Evolutionary conservation across 202 grass and related monocot species (phyloP).

Genomic region (Sporobolus alterniflorus): DNA sequence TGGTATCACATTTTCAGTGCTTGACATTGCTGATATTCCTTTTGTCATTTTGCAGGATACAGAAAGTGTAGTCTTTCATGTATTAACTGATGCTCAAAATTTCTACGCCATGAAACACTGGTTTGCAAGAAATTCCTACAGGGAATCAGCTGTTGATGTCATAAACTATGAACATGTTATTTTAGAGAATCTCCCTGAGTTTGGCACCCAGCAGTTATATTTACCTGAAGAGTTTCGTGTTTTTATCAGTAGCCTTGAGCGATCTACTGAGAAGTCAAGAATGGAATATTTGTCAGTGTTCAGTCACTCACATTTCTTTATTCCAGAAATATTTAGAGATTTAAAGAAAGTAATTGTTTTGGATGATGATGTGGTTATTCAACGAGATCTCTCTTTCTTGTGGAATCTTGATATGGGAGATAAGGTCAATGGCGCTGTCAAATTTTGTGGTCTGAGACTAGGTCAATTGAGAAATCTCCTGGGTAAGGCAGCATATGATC

Average conservation of each 20-base stretch:
- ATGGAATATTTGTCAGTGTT: constrained; percentile 91
- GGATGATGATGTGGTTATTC: constrained; percentile 95
- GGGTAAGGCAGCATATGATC: constrained; percentile 65
- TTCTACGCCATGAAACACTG: constrained; percentile 95
- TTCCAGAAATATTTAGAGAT: constrained; percentile 95
- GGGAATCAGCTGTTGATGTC: constrained; percentile 73
- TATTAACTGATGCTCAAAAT: constrained; percentile 83
- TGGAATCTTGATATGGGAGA: constrained; percentile 93
- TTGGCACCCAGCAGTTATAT: constrained; percentile 57
- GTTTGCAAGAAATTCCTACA: constrained; percentile 83
- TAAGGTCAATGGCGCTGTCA: constrained; percentile 90
- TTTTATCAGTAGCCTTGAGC: constrained; percentile 70
- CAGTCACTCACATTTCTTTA: constrained; percentile 93
- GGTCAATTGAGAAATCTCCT: constrained; percentile 72
- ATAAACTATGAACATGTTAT: constrained; percentile 80
- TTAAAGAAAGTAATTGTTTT: constrained; percentile 87
- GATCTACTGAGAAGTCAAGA: constrained; percentile 62
- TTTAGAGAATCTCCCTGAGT: constrained; percentile 60
- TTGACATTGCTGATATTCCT: constrained; percentile 37
- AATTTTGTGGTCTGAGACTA: constrained; percentile 79
- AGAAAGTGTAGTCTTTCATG: constrained; percentile 76
- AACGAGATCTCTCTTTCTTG: constrained; percentile 83
- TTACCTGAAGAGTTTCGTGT: constrained; percentile 91
- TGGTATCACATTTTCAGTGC: constrained; percentile 12
- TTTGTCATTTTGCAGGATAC: constrained; percentile 60